Evolutionary conservation across 1,284 basidiomycete species (phyloP).

Genomic region (Irpex rosettiformis): DNA sequence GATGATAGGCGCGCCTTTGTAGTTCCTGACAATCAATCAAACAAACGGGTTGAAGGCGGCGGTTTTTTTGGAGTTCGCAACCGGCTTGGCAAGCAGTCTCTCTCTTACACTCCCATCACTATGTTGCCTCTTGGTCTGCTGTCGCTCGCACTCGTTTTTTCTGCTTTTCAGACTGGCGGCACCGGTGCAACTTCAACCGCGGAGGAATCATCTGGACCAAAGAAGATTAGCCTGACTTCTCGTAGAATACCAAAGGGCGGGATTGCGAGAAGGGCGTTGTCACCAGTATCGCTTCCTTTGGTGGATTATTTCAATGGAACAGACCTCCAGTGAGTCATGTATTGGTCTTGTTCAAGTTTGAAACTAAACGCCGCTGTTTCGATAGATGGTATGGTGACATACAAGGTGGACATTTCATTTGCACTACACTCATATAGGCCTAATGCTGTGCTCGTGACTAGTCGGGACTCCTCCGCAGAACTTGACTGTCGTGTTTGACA

Average conservation of each 20-base stretch:
- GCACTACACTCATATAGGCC: not conserved
- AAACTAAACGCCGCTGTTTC: constrained; percentile 8
- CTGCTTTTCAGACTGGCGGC: not conserved
- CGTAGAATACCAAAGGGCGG: constrained; percentile 29
- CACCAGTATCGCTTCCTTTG: constrained; percentile 38
- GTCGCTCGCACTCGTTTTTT: not conserved
- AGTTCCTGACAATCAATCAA: not conserved
- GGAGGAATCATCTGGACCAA: too few relatives aligned
- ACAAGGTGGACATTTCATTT: constrained; percentile 8
- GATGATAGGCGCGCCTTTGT: not conserved
- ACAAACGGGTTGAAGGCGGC: not conserved
- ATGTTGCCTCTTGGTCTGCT: not conserved
- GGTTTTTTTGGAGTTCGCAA: too few relatives aligned
- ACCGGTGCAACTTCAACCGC: constrained; percentile 6
- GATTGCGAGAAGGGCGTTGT: constrained; percentile 30
- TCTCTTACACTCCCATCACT: not conserved
- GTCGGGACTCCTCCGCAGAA: constrained; percentile 48
- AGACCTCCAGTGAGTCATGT: constrained; percentile 44
- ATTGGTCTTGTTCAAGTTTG: not conserved
- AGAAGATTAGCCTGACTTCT: constrained; percentile 37
- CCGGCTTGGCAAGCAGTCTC: too few relatives aligned
- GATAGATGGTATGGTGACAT: constrained; percentile 53
- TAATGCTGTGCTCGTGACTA: constrained; percentile 11
- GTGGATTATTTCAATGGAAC: constrained; percentile 51
- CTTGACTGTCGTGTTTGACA: constrained; percentile 52